Conservation (phyloP, 2,329 filamentous ascomycete genomes). For the Acrodontium crateriforme region DNA sequence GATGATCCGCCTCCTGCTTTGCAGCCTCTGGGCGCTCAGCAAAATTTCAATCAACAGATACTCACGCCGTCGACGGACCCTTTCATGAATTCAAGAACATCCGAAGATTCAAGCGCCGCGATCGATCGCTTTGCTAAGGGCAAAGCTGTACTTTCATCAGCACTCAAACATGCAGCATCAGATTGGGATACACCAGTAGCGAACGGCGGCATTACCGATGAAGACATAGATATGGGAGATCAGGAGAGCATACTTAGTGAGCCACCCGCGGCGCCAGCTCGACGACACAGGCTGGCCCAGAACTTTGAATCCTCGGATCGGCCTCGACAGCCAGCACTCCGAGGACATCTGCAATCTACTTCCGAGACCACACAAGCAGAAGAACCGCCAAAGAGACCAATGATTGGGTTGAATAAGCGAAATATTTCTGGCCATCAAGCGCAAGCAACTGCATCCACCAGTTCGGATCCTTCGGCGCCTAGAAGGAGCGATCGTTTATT, state of each 20-base stretch:
- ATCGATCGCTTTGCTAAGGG: conserved; percentile 33
- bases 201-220: conserved; percentile 24
- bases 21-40: conserved; percentile 12
- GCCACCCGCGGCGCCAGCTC: conserved; percentile 34
- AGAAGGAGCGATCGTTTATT: conserved; percentile 36
- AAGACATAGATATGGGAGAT: conserved; percentile 27
- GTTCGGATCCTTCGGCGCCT: conserved; percentile 28
- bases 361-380: conserved; percentile 26
- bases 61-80: conserved; percentile 23
- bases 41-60: conserved; percentile 12
- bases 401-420: conserved; percentile 53
- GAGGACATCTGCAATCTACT: conserved; percentile 25
- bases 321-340: conserved; percentile 23
- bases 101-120: conserved; percentile 20
- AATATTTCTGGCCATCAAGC: conserved; percentile 72
- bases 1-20: conserved; percentile 14
- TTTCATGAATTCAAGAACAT: conserved; percentile 25
- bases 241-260: conserved; percentile 21
- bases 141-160: conserved; percentile 20
- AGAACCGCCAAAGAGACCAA: conserved; percentile 19
- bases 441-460: conserved; percentile 17
- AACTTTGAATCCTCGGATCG: conserved; percentile 15
- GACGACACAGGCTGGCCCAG: conserved; percentile 21
- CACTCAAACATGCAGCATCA: conserved; percentile 7
- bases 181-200: conserved; percentile 35